Base-by-base conservation (phyloP, 768 basidiomycete genomes). In the Strobilomyces echinocephalus region DNA sequence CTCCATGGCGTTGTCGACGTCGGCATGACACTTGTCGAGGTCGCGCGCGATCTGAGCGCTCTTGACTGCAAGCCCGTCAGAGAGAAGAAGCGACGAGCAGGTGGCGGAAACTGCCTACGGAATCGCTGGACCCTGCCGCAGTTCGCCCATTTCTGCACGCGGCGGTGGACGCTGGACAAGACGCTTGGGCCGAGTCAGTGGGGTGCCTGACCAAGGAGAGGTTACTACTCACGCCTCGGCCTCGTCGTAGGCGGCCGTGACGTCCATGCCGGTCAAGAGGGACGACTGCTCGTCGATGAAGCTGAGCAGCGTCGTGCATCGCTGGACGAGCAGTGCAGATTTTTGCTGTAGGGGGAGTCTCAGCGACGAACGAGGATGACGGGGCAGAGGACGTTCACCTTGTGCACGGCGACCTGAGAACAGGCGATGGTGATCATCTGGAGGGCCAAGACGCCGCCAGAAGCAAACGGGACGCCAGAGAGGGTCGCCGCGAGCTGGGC, bases 371-470 rank as follows among this genome's bases (percentile, higher is more conserved):
- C 3, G 30, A 45, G 1, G 24, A 35, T 14, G 5, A 11, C 9
- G 14, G 33, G 12, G 24, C 16, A 52, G 34, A 50, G 41, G 55
- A 46, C 36, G 44, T 58, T 53, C 47, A 81, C 82, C 75, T 80
- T 82, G 63, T 80, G 74, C 20, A 74, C 63, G 20, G 71, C 62
- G 18, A 82, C 72, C 52, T 80, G 69, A 8, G 76, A 69, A 57
- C 81, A 83, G 18, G 72, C 55, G 8, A 65, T 52, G n/a, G 69
- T 65, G 54, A 83, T 80, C 50, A 76, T 72, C 55, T 76, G 69
- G 9, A 81, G 57, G 0, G 74, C 55, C 50, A 73, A 64, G 7
- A 75, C 76, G 16, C 73, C 76, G 4, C 76, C 71, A 0, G 76
- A 71, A 26, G 74, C 73, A 41, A 74, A 76, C 6, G 80, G 80